phyloP scores from a whole-genome alignment of 805 yeast species.

The Millerozyma miso region DNA sequence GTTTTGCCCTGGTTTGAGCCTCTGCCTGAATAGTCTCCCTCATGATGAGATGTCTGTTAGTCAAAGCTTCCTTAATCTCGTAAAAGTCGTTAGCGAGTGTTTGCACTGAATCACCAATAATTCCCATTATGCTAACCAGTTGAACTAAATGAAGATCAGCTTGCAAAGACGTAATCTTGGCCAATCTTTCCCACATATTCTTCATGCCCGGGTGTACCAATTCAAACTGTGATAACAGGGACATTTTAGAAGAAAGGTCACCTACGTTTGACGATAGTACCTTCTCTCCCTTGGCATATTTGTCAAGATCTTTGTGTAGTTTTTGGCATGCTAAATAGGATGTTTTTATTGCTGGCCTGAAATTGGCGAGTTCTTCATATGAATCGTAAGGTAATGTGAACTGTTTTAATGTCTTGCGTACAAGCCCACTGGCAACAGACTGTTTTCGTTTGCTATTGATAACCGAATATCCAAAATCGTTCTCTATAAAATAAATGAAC shows the following conservation, averaged over 20 bases:
- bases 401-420: constrained; percentile 87
- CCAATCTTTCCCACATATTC: constrained; percentile 71
- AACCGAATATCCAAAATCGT: constrained; percentile 64
- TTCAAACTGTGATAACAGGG: constrained; percentile 40
- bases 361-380: constrained; percentile 70
- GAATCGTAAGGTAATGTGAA: constrained; percentile 90
- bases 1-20: constrained; percentile 63
- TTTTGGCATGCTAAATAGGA: constrained; percentile 59
- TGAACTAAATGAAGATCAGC: constrained; percentile 76
- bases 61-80: constrained; percentile 85
- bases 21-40: constrained; percentile 82
- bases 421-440: constrained; percentile 75
- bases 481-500: constrained; percentile 75
- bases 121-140: constrained; percentile 67
- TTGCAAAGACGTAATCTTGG: constrained; percentile 60
- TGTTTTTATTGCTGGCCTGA: constrained; percentile 81
- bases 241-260: constrained; percentile 45
- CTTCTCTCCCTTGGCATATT: constrained; percentile 53
- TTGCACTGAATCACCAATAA: constrained; percentile 70
- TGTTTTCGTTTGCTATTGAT: constrained; percentile 53
- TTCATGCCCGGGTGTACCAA: constrained; percentile 63
- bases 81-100: constrained; percentile 70
- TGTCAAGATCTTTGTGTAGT: constrained; percentile 49
- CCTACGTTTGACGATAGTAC: constrained; percentile 42
- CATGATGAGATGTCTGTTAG: constrained; percentile 90